These are phyloP conservation scores for Vigna mungo DNA, from an alignment of 306 rosid genomes.

Conservation along the genomic window DNA sequence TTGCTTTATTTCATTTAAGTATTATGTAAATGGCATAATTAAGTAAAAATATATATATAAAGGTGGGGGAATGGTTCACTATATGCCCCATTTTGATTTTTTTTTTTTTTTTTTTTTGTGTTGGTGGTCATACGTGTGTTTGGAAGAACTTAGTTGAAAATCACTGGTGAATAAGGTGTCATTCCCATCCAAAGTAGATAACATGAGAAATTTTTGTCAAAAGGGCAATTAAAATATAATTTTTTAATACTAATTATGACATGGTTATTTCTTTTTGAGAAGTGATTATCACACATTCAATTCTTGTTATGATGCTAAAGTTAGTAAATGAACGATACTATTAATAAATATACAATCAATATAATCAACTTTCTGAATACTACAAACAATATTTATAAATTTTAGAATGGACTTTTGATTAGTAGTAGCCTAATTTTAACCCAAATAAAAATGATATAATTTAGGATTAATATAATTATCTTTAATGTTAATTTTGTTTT, in stretches of 20 bases:
- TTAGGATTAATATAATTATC: too few relatives aligned
- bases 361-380: too few relatives aligned
- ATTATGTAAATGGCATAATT: background rate
- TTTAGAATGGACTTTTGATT: too few relatives aligned
- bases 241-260: background rate
- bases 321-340: too few relatives aligned
- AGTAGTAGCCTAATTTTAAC: too few relatives aligned
- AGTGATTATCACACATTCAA: background rate
- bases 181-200: slow-evolving; percentile 40
- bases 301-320: too few relatives aligned
- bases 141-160: slow-evolving; percentile 22
- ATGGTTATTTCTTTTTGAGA: background rate
- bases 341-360: too few relatives aligned
- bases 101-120: background rate
- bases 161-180: slow-evolving; percentile 22
- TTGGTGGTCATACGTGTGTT: background rate
- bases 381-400: too few relatives aligned
- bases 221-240: slow-evolving; percentile 3
- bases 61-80: background rate
- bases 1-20: background rate
- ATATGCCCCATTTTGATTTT: background rate
- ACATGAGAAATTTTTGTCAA: slow-evolving; percentile 18
- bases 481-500: too few relatives aligned
- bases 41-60: slow-evolving; percentile 4
- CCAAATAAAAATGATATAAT: too few relatives aligned